A percentile compares a stretch with the other conserved stretches of the same genome.
Evolutionary conservation across 169 alveolate species (phyloP).

Genomic region (Plasmodium relictum): DNA sequence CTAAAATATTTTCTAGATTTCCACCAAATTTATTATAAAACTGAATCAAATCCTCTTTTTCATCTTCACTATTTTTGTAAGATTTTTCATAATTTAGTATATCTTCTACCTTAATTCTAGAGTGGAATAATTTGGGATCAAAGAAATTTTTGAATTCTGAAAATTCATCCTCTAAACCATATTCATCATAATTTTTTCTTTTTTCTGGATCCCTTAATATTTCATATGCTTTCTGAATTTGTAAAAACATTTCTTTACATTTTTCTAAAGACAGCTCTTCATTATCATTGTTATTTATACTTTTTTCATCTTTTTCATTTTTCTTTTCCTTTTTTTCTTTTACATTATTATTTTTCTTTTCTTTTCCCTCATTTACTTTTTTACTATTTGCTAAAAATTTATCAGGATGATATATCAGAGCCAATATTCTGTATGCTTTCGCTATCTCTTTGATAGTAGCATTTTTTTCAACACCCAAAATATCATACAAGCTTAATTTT

Average conservation of each 20-base stretch:
- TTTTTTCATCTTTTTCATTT: neutral
- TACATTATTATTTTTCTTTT: neutral
- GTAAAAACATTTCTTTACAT: constrained; percentile 81
- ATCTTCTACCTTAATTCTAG: constrained; percentile 73
- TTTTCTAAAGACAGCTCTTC: constrained; percentile 62
- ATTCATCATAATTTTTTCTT: constrained; percentile 82
- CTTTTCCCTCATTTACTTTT: constrained; percentile 14
- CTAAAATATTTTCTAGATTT: constrained; percentile 78
- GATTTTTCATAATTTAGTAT: constrained; percentile 79
- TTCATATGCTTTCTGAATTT: constrained; percentile 85
- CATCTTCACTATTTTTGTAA: constrained; percentile 81
- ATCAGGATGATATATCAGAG: constrained; percentile 94
- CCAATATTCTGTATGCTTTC: constrained; percentile 93
- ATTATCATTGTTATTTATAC: neutral
- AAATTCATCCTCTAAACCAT: constrained; percentile 62
- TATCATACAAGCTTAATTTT: constrained; percentile 82
- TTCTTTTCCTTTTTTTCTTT: neutral
- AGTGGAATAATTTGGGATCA: constrained; percentile 56
- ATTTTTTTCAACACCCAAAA: constrained; percentile 84
- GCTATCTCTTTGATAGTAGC: constrained; percentile 91
- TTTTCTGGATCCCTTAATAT: constrained; percentile 82
- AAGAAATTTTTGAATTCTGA: constrained; percentile 39
- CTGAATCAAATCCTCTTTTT: constrained; percentile 84
- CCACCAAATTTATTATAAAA: constrained; percentile 84
- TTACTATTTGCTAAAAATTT: constrained; percentile 82